Base-by-base conservation (phyloP, 2,329 filamentous ascomycete species). In the Aspergillus awamori region DNA sequence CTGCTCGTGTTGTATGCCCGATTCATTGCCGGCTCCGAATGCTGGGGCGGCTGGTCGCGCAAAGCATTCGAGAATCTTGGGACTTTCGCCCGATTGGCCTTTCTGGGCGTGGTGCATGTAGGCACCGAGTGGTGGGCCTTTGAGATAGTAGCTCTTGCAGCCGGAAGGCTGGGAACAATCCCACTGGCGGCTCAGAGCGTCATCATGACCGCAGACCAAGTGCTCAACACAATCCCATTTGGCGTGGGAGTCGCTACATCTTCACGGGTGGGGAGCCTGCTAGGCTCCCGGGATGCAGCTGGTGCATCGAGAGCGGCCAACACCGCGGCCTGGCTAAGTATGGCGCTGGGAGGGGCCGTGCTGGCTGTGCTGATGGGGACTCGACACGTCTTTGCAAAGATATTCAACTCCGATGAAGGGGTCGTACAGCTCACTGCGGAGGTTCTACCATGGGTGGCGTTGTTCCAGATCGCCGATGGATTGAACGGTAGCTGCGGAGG, bases 41-140 rank as follows among this genome's bases (percentile, higher is more conserved):
- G 91, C 75, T 96, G 92, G 92, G 90, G 89, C 49, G 92, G 92
- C 0, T 87, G 87, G 74, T 85, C 85, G 6, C 81, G 82, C 4
- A 83, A 83, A 52, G 89, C 88, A 2, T 72, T 90, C n/a, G 80
- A 84, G 1, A 90, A 93, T 68, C 81, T 90, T 15, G 78, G 84
- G 15, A 87, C 87, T 0, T 96, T 96, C 72, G 83, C 90, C 1
- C 86, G 87, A 8, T 85, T 96, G 3, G 91, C 92, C 0, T 76
- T 89, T 13, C 80, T 96, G 0, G 93, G 92, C 0, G 82, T 96
- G 45, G 78, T 96, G 3, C 92, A 96, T 65, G 90, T 96, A 5
- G 93, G 91, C 3, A 95, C 92, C 0, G 93, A 96, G 76, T 96
- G 92, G 92, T 96, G 92, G 92, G 93, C 92, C 0, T 96, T 96